A percentile compares a stretch with the other conserved stretches of the same genome.
Evolutionary conservation across 2,329 filamentous ascomycete species (phyloP).

Genomic region (Thyridium curvatum): DNA sequence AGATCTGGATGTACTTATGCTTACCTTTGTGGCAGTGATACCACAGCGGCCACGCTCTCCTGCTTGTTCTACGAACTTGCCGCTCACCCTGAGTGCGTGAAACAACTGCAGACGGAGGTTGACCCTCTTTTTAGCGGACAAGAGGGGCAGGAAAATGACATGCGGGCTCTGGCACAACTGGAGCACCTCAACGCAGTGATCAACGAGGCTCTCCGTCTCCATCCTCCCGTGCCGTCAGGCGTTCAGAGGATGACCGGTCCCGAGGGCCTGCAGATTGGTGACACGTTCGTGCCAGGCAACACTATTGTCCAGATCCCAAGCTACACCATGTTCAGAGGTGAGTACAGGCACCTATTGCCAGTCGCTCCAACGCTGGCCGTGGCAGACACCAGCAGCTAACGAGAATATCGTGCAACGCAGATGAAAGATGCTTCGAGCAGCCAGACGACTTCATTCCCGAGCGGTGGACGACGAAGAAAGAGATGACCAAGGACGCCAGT

Average conservation of each 20-base stretch:
- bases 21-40: slow-evolving; percentile 1
- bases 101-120: slow-evolving; percentile 20
- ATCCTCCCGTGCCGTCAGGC: slow-evolving; percentile 24
- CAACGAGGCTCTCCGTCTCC: slow-evolving; percentile 22
- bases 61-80: slow-evolving; percentile 8
- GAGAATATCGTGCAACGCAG: background rate
- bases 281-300: slow-evolving; percentile 26
- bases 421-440: slow-evolving; percentile 10
- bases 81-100: slow-evolving; percentile 10
- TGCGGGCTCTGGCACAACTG: background rate
- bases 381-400: too few species aligned
- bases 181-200: slow-evolving; percentile 26
- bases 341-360: too few species aligned
- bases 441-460: slow-evolving; percentile 24
- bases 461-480: slow-evolving; percentile 21
- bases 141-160: background rate
- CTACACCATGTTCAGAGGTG: slow-evolving; percentile 14
- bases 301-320: slow-evolving; percentile 23
- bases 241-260: slow-evolving; percentile 27
- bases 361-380: too few species aligned
- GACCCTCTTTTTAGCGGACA: slow-evolving; percentile 17
- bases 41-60: slow-evolving; percentile 6
- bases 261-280: slow-evolving; percentile 25
- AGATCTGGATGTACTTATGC: too few species aligned
- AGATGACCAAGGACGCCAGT: slow-evolving; percentile 15